These are phyloP conservation scores for Fomitopsis pulvina DNA, from an alignment of 768 basidiomycete genomes.

Conservation along the genomic window DNA sequence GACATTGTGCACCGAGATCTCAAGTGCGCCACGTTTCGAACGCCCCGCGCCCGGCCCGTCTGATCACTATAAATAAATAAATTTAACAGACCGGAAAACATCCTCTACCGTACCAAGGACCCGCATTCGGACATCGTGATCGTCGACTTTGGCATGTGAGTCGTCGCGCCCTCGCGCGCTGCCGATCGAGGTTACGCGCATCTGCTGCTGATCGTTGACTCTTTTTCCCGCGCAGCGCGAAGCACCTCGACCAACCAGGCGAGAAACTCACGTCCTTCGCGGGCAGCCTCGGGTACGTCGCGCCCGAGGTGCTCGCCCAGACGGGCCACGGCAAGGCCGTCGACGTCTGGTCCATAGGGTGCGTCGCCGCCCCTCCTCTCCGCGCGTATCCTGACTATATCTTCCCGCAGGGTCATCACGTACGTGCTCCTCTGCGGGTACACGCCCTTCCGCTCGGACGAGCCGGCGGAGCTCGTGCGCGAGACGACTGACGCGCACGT, in stretches of 20 bases:
- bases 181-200: not conserved
- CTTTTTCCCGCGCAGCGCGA: conserved; percentile 51
- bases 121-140: conserved; percentile 85
- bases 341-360: conserved; percentile 94
- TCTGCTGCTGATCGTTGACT: not conserved
- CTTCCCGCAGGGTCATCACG: conserved; percentile 68
- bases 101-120: conserved; percentile 79
- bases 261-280: conserved; percentile 70
- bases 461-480: conserved; percentile 62
- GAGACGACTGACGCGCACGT: conserved; percentile 85
- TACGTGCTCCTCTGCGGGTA: conserved; percentile 96
- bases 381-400: conserved; percentile 1
- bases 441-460: conserved; percentile 86
- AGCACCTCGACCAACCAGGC: conserved; percentile 67
- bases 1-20: conserved; percentile 96
- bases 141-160: conserved; percentile 94
- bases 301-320: conserved; percentile 80
- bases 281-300: conserved; percentile 84
- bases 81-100: conserved; percentile 85
- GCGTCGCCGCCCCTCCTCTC: conserved; percentile 17
- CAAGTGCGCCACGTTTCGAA: conserved; percentile 45
- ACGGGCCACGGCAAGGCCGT: conserved; percentile 88
- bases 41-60: not conserved
- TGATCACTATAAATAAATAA: not conserved
- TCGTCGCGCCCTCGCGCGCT: conserved; percentile 4